These are phyloP conservation scores for Pyrenophora seminiperda DNA, from an alignment of 2,329 filamentous ascomycete genomes.

Conservation along the genomic window DNA sequence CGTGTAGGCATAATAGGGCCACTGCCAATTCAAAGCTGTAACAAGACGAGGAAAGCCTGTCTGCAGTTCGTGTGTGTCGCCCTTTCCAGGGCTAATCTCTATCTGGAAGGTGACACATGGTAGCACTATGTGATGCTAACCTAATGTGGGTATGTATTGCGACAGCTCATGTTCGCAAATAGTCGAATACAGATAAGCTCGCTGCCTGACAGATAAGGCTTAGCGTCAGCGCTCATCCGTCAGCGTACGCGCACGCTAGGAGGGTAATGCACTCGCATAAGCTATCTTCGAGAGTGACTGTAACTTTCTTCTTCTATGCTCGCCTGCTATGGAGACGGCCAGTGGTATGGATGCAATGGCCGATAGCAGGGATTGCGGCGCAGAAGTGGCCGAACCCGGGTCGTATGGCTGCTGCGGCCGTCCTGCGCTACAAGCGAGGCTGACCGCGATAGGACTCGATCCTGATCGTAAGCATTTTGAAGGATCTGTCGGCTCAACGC, in stretches of 20 bases:
- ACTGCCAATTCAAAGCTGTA: background rate
- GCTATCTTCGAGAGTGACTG: background rate
- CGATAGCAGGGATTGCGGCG: too few relatives aligned
- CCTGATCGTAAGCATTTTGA: too few relatives aligned
- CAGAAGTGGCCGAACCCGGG: too few relatives aligned
- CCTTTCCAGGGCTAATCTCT: constrained; percentile 1
- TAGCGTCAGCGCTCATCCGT: background rate
- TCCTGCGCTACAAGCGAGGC: too few relatives aligned
- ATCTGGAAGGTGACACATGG: background rate
- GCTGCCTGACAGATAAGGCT: background rate
- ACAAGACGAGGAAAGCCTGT: background rate
- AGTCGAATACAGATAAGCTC: background rate
- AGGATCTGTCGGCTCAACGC: too few relatives aligned
- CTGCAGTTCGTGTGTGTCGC: background rate
- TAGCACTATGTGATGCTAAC: background rate
- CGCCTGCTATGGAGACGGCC: background rate
- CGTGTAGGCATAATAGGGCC: background rate
- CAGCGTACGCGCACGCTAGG: too few relatives aligned
- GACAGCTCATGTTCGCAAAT: too few relatives aligned
- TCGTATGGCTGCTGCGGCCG: too few relatives aligned
- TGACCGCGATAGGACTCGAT: too few relatives aligned
- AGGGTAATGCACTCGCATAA: background rate
- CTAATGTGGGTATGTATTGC: background rate
- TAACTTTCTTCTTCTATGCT: background rate
- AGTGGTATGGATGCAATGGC: background rate